Conservation (phyloP, 2,329 filamentous ascomycete genomes). For the Sporothrix mexicana region DNA sequence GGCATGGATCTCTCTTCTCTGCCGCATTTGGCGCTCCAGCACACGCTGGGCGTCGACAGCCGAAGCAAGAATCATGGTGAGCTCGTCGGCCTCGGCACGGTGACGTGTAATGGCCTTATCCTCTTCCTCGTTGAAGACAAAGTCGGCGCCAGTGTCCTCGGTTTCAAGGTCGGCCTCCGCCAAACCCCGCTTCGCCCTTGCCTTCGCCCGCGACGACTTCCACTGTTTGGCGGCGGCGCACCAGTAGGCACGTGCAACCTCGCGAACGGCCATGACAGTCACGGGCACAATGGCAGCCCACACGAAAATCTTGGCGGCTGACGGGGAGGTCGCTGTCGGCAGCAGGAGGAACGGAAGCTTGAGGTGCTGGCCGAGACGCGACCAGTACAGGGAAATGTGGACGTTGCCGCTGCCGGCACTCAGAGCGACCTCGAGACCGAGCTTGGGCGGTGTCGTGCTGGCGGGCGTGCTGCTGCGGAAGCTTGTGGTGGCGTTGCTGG, state of each 20-base stretch:
- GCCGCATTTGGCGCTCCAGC: constrained; percentile 42
- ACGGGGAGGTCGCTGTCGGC: constrained; percentile 39
- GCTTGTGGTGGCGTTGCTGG: constrained; percentile 25
- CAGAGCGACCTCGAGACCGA: constrained; percentile 54
- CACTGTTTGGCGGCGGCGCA: constrained; percentile 14
- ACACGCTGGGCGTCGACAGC: constrained; percentile 50
- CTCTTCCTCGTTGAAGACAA: constrained; percentile 32
- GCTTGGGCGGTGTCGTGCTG: constrained; percentile 45
- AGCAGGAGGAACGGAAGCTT: constrained; percentile 52
- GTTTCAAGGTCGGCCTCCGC: constrained; percentile 29
- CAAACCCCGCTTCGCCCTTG: not conserved
- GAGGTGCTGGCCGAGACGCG: constrained; percentile 53
- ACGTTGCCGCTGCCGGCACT: constrained; percentile 46
- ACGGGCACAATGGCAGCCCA: constrained; percentile 51
- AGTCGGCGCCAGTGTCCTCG: constrained; percentile 36
- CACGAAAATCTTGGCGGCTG: constrained; percentile 45
- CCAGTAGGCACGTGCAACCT: constrained; percentile 30
- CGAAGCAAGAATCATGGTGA: constrained; percentile 51
- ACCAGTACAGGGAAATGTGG: constrained; percentile 56
- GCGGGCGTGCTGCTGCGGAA: constrained; percentile 33
- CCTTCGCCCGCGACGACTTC: not conserved
- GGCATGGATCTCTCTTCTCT: not conserved
- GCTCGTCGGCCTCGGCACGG: constrained; percentile 53
- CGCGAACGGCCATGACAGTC: constrained; percentile 46
- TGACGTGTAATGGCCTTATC: constrained; percentile 43